These are phyloP conservation scores for Rubus parviflorus DNA, from an alignment of 306 rosid species.

Conservation along the genomic window DNA sequence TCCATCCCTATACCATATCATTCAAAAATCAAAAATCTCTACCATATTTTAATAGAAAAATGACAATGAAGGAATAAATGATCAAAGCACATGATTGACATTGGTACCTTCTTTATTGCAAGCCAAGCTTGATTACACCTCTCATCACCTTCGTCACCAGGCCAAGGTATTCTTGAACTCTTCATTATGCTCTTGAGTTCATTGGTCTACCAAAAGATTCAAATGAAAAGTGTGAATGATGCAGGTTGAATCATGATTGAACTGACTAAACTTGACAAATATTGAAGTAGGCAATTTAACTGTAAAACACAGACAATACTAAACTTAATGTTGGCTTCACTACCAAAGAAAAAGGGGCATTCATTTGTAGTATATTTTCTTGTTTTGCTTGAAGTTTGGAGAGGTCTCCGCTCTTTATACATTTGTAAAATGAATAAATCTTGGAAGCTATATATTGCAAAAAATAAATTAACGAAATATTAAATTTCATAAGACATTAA, in stretches of 20 bases:
- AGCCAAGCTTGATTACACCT: conserved; percentile 37
- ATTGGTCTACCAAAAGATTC: conserved; percentile 13
- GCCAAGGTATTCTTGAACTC: conserved; percentile 37
- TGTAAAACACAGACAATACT: neutral
- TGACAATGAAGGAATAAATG: no score
- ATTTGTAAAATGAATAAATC: conserved; percentile 17
- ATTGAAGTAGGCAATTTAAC: no score
- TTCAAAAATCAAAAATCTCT: no score
- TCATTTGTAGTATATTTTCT: conserved; percentile 31
- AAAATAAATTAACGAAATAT: no score
- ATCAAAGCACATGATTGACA: neutral
- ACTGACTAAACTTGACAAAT: no score
- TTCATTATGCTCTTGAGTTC: conserved; percentile 29
- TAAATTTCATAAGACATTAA: no score
- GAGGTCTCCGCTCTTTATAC: conserved; percentile 14
- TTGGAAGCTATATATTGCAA: neutral
- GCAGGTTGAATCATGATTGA: neutral
- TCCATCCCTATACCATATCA: no score
- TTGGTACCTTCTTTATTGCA: conserved; percentile 40
- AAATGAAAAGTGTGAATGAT: neutral
- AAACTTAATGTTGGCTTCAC: neutral
- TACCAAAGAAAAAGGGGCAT: conserved; percentile 35
- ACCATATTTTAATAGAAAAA: no score
- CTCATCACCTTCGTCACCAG: conserved; percentile 36
- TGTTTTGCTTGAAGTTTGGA: conserved; percentile 35